Base-by-base conservation (phyloP, 352 stramenopile species). In the Phytophthora tentaculata region DNA sequence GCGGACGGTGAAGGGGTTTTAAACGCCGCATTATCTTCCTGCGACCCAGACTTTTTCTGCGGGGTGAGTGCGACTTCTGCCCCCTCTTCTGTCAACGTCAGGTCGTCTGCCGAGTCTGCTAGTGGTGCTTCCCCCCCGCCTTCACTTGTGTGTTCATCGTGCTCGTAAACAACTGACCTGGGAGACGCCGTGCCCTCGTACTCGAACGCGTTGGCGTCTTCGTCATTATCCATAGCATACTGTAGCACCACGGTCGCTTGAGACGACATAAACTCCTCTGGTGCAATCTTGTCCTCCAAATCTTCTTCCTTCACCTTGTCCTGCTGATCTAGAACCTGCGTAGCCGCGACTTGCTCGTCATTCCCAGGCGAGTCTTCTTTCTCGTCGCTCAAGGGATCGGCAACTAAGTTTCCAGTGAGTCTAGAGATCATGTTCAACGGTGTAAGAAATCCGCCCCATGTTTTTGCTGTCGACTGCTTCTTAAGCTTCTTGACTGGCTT, bases 191-290 rank as follows among this genome's bases (percentile, higher is more conserved):
- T 62, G 5, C 57, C 71, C 26, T 79, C 68, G 57, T 76, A 76
- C 43, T 79, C 72, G 13, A 79, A 79, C 39, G 67, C 63, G 51
- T 79, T 68, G 8, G 23, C 56, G 43, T 76, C 56, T 44, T 76
- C 71, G 28, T 74, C 67, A 43, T 61, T 70, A 63, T 64, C 71
- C 23, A 64, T 43, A 19, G 43, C 26, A 43, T 79, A 76, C 0
- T 69, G 52, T 19, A 76, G 37, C 26, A 76, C 28, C n/a, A 73
- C 57, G 22, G 71, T 79, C 37, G 62, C 61, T 53, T 79, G 67
- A 54, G 71, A 79, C 23, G 58, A 75, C n/a, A 65, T 28, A 35
- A 62, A 62, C 16, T 70, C 62, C 24, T 70, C 62, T 44, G 52
- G 43, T 37, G 37, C 26, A 55, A 48, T 10, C 16, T 73, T 69